Base-by-base conservation (phyloP, 2,329 filamentous ascomycete species). In the Juglanconis sp. region DNA sequence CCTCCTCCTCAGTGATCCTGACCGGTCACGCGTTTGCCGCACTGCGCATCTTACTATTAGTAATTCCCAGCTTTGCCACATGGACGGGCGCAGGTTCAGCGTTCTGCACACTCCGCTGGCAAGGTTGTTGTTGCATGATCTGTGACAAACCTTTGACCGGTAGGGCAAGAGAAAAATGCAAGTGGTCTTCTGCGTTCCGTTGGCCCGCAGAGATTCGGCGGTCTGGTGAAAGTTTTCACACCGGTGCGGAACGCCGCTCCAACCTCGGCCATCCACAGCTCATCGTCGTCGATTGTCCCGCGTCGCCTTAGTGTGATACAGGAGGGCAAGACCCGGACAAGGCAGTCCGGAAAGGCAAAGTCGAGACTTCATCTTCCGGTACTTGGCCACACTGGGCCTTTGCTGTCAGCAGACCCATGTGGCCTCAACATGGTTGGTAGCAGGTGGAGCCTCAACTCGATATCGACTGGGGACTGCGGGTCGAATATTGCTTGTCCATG, bases 231-330 rank as follows among this genome's bases (percentile, higher is more conserved):
- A 15, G n/a, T 9, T 15, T 7, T 50, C 47, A 32, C 55, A 57
- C 55, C 55, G 55, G 55, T 57, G 46, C 49, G 55, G 35, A 17
- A 48, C 47, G 36, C 24, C 36, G 55, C 44, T 55, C 40, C 53
- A 55, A 35, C 32, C 32, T 36, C 6, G 46, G 46, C 17, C 46
- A 24, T 32, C 24, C 13, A 13, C 48, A 32, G 48, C 48, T 42
- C 38, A 5, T 42, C 5, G 38, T 42, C 38, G 38, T 42, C 38
- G 4, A 42, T 17, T 17, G 13, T 42, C 32, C 17, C 30, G 13
- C 38, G 17, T 32, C 13, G 24, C 52, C 11, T 53, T 42, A 24
- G 24, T 24, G 24, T 24, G 24, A 24, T 24, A 42, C 52, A 35
- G 4, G 4, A 34, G 6, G 7, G 6, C 40, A 17, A 24, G 44